Base-by-base conservation (phyloP, 495 filamentous ascomycete genomes). In the Apiosordaria backusii region DNA sequence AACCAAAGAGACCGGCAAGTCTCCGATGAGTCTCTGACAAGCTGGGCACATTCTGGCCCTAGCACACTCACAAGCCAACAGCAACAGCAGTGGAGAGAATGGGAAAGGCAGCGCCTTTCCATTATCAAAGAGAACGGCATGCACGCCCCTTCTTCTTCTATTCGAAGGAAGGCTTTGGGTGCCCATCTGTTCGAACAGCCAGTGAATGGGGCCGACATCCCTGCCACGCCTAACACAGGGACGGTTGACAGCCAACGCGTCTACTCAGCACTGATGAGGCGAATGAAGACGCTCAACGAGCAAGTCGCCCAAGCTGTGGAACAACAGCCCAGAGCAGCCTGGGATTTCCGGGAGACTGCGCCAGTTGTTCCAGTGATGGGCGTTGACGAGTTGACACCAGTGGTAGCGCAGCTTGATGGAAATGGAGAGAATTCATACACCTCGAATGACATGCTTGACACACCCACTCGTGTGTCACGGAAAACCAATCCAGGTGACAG, bases 191-290 rank as follows among this genome's bases (percentile, higher is more conserved):
- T 71, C 24, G 61, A 68, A 45, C 50, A 58, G n/a, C 50, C 50
- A 3, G 68, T 67, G 6, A 53, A 60, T 19, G 22, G 15, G 3
- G 13, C 16, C 57, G 6, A 27, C 58, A 61, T 35, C 4, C 23
- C 55, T 1, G 27, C 67, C n/a, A n/a, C 45, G 1, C 23, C 53
- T 0, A 21, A 60, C n/a, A 58, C 61, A 0, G 67, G 58, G 4
- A 61, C 78, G 1, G 78, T 89, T 24, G 83, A 91, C 66, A 87
- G 86, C 61, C 83, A 89, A 24, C 84, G 89, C 27, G 78, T 93
- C 35, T 93, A 90, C 69, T 88, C 88, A 3, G 91, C 90, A 0
- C 77, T 93, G 67, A 88, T 92, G 83, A 88, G 86, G 68, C 85
- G 86, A 26, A 83, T 91, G 57, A 79, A 82, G 29, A 77, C 57